phyloP scores from a whole-genome alignment of 257 asterid species.

The Solanum ahanhuiri region DNA sequence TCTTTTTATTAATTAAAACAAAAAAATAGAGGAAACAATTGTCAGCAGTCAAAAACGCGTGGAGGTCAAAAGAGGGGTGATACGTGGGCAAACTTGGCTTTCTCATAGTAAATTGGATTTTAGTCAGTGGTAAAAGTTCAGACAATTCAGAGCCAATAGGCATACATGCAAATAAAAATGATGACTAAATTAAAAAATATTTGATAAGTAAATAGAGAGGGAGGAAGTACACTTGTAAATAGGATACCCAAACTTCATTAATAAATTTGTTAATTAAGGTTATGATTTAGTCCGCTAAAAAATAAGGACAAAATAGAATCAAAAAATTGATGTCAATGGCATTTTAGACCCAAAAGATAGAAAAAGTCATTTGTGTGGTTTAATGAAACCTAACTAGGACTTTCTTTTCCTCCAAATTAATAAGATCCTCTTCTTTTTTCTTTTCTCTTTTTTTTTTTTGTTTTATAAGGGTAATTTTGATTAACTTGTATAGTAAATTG shows the following conservation, averaged over 20 bases:
- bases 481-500: background rate
- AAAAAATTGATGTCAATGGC: no score
- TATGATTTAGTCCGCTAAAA: background rate
- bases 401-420: no score
- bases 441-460: no score
- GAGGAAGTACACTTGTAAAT: no score
- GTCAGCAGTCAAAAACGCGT: background rate
- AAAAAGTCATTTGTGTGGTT: no score
- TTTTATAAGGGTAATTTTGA: background rate
- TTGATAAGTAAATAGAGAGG: no score
- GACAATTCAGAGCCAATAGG: background rate
- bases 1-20: background rate
- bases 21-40: background rate
- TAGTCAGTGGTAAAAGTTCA: background rate
- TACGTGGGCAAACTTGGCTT: constrained; percentile 19
- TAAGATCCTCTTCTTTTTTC: background rate
- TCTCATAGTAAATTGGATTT: background rate
- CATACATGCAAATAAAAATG: background rate
- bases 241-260: background rate
- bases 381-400: no score
- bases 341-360: no score
- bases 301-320: accelerated
- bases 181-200: background rate
- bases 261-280: background rate
- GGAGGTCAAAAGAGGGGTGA: background rate